A percentile compares a stretch with the other conserved stretches of the same genome.
Conservation (phyloP, 257 asterid species). For the Fraxinus cuspidata region DNA sequence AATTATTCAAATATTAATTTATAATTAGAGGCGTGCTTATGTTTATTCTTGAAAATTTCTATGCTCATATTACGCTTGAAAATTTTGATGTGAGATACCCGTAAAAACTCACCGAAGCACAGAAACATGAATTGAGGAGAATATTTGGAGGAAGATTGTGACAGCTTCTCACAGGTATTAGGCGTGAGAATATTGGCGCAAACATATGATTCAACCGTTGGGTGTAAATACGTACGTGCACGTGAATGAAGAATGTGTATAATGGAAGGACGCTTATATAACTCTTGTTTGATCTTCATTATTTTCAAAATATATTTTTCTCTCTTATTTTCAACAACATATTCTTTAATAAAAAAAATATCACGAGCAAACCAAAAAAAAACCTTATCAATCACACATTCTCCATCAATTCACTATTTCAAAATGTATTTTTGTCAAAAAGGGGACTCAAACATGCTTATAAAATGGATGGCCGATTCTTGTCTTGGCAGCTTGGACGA, state of each 20-base stretch:
- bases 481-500: neutral
- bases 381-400: too few relatives aligned
- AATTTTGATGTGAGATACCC: slow-evolving; percentile 63
- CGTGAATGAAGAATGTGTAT: slow-evolving; percentile 28
- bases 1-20: neutral
- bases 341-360: too few relatives aligned
- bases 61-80: neutral
- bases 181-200: slow-evolving; percentile 27
- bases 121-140: slow-evolving; percentile 72
- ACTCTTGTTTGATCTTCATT: too few relatives aligned
- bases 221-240: slow-evolving; percentile 12
- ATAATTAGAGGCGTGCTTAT: neutral
- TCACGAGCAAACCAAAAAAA: too few relatives aligned
- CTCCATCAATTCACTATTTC: too few relatives aligned
- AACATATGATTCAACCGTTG: slow-evolving; percentile 41
- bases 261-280: slow-evolving; percentile 7
- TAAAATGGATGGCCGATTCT: neutral
- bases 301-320: too few relatives aligned
- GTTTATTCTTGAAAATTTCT: neutral
- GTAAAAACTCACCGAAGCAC: slow-evolving; percentile 63
- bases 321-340: too few relatives aligned
- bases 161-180: slow-evolving; percentile 10
- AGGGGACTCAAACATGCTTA: too few relatives aligned
- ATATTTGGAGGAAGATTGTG: slow-evolving; percentile 66
- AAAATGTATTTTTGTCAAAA: too few relatives aligned